A percentile compares a stretch with the other conserved stretches of the same genome.
phyloP scores from a whole-genome alignment of 2,329 filamentous ascomycete genomes.

The Orbilia quercus region DNA sequence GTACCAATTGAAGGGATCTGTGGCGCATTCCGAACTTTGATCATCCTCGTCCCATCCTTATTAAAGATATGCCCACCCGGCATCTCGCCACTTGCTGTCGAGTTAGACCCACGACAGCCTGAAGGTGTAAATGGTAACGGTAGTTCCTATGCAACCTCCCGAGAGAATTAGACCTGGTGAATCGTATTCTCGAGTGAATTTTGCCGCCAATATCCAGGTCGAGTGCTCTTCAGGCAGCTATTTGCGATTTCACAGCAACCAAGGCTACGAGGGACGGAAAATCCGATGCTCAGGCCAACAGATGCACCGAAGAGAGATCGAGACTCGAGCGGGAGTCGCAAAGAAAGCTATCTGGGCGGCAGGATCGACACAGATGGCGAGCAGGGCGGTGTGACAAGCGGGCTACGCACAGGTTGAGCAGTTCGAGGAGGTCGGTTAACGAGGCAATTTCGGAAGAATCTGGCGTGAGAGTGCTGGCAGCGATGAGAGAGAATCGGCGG shows the following conservation, averaged over 20 bases:
- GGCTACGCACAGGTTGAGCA: slow-evolving; percentile 25
- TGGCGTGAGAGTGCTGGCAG: slow-evolving; percentile 28
- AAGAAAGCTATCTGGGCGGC: slow-evolving; percentile 25
- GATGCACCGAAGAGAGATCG: slow-evolving; percentile 26
- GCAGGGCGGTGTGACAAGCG: slow-evolving; percentile 38
- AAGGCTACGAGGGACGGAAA: slow-evolving; percentile 24
- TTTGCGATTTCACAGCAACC: slow-evolving; percentile 30
- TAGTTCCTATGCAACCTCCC: slow-evolving; percentile 33
- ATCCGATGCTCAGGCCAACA: slow-evolving; percentile 17
- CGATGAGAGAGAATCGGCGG: slow-evolving; percentile 17
- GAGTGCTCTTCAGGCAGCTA: slow-evolving; percentile 19
- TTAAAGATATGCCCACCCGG: slow-evolving; percentile 59
- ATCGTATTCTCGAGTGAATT: slow-evolving; percentile 17
- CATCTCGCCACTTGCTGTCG: slow-evolving; percentile 55
- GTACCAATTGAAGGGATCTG: slow-evolving; percentile 54
- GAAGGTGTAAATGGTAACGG: slow-evolving; percentile 21
- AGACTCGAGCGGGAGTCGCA: slow-evolving; percentile 30
- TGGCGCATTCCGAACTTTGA: slow-evolving; percentile 59
- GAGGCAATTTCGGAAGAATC: slow-evolving; percentile 57
- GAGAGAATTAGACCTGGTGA: slow-evolving; percentile 27
- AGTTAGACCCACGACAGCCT: slow-evolving; percentile 36
- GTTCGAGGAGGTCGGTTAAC: slow-evolving; percentile 39
- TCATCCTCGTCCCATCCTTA: slow-evolving; percentile 61
- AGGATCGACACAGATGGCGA: slow-evolving; percentile 19
- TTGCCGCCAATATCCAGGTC: slow-evolving; percentile 33